Conservation (phyloP, 2,329 filamentous ascomycete species). For the Talaromyces atroroseus region DNA sequence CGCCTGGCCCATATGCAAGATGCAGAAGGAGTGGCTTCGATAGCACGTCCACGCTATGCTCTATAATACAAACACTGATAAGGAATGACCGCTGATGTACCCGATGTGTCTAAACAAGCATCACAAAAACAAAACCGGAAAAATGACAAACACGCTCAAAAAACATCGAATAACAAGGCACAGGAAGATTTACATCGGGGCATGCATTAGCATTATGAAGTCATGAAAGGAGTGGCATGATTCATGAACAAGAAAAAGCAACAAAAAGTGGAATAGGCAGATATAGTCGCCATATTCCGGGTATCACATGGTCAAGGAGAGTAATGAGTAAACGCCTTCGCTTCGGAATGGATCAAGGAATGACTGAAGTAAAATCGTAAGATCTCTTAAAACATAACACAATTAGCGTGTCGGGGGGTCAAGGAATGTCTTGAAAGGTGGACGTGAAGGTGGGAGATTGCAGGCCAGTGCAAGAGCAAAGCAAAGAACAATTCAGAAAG, state of each 20-base stretch:
- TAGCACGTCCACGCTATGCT: slow-evolving; percentile 17
- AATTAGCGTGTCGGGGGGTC: slow-evolving; percentile 12
- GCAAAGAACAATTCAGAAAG: slow-evolving; percentile 1
- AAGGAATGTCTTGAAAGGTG: slow-evolving; percentile 16
- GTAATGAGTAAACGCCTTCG: slow-evolving; percentile 20
- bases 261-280: slow-evolving; percentile 8
- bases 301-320: slow-evolving; percentile 19
- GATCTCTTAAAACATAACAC: slow-evolving; percentile 14
- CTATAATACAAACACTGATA: slow-evolving; percentile 7
- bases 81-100: slow-evolving; percentile 16
- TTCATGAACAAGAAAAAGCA: slow-evolving; percentile 18
- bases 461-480: slow-evolving; percentile 15
- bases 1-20: slow-evolving; percentile 13
- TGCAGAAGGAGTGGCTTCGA: slow-evolving; percentile 17
- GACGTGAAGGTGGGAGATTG: slow-evolving; percentile 17
- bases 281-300: slow-evolving; percentile 8
- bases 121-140: background rate
- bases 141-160: slow-evolving; percentile 12
- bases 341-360: slow-evolving; percentile 22
- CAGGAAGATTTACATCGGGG: slow-evolving; percentile 12
- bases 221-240: slow-evolving; percentile 18
- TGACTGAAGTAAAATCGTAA: slow-evolving; percentile 27
- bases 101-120: slow-evolving; percentile 14
- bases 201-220: slow-evolving; percentile 14
- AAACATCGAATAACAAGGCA: background rate